Evolutionary conservation across 495 filamentous ascomycete genomes (phyloP).

Genomic region (Talaromyces liani): DNA sequence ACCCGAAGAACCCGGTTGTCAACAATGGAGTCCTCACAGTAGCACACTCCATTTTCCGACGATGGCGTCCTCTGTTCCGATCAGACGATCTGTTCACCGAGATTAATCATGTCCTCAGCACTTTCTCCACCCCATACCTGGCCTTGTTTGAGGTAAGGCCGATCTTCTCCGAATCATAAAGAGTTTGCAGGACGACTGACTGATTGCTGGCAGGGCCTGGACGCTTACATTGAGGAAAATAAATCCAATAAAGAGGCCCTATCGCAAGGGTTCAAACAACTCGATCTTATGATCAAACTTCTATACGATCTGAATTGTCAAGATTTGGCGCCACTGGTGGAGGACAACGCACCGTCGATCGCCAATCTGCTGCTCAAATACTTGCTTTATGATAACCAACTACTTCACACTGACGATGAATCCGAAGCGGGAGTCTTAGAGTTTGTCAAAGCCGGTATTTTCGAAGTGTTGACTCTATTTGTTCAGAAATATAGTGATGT

Average conservation of each 20-base stretch:
- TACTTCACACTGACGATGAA: constrained; percentile 77
- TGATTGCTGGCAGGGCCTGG: constrained; percentile 51
- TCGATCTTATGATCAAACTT: constrained; percentile 82
- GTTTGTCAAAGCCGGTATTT: constrained; percentile 83
- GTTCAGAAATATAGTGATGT: constrained; percentile 91
- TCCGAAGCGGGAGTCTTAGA: constrained; percentile 79
- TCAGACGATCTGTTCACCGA: constrained; percentile 88
- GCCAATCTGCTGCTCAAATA: constrained; percentile 83
- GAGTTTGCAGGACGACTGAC: not conserved
- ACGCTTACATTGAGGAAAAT: constrained; percentile 68
- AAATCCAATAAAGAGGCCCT: constrained; percentile 65
- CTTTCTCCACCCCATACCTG: constrained; percentile 77
- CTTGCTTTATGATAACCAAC: constrained; percentile 75
- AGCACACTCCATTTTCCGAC: constrained; percentile 94
- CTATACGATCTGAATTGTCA: constrained; percentile 95
- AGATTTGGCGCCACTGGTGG: constrained; percentile 88
- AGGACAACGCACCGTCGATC: constrained; percentile 71
- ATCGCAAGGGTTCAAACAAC: constrained; percentile 66
- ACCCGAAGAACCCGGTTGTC: constrained; percentile 62
- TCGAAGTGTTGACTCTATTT: constrained; percentile 78
- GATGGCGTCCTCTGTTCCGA: constrained; percentile 88
- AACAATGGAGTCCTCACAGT: constrained; percentile 95
- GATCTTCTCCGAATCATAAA: not conserved
- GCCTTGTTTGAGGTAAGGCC: constrained; percentile 59
- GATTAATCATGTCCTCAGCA: constrained; percentile 84